Percentiles rank a stretch among this genome's conserved stretches.
These are phyloP conservation scores for Saccharomyces hybrid DNA, from an alignment of 1,139 yeast species.

Conservation along the genomic window DNA sequence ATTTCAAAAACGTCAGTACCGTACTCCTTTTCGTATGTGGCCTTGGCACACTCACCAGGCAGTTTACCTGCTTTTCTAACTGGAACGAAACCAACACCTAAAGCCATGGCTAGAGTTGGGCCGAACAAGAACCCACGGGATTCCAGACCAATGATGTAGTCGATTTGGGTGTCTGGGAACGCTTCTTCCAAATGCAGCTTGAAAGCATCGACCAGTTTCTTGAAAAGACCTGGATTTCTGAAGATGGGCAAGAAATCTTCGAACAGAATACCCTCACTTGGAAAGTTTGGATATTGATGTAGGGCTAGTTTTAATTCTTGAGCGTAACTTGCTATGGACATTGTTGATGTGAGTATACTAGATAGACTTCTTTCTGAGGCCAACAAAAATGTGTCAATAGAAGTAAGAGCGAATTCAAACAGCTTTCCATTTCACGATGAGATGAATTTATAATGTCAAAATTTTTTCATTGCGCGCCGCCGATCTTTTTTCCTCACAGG, in stretches of 20 bases:
- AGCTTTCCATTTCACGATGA: neutral
- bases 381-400: neutral
- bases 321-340: slow-evolving; percentile 40
- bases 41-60: slow-evolving; percentile 74
- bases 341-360: slow-evolving; percentile 2
- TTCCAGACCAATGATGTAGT: slow-evolving; percentile 88
- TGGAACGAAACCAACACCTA: slow-evolving; percentile 88
- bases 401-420: neutral
- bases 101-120: slow-evolving; percentile 83
- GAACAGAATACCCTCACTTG: slow-evolving; percentile 82
- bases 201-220: slow-evolving; percentile 73
- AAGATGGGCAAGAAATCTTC: slow-evolving; percentile 95
- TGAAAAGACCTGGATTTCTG: slow-evolving; percentile 71
- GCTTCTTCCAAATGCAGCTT: slow-evolving; percentile 58
- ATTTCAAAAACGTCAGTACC: slow-evolving; percentile 85
- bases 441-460: slow-evolving; percentile 5
- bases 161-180: slow-evolving; percentile 52
- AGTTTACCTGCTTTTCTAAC: slow-evolving; percentile 91
- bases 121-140: slow-evolving; percentile 96
- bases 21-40: slow-evolving; percentile 81
- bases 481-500: neutral
- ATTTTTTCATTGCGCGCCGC: slow-evolving; percentile 3
- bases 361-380: neutral
- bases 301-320: slow-evolving; percentile 56
- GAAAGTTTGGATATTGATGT: slow-evolving; percentile 87